These are phyloP conservation scores for Talaromyces sp. DNA, from an alignment of 2,329 filamentous ascomycete species.

Conservation along the genomic window DNA sequence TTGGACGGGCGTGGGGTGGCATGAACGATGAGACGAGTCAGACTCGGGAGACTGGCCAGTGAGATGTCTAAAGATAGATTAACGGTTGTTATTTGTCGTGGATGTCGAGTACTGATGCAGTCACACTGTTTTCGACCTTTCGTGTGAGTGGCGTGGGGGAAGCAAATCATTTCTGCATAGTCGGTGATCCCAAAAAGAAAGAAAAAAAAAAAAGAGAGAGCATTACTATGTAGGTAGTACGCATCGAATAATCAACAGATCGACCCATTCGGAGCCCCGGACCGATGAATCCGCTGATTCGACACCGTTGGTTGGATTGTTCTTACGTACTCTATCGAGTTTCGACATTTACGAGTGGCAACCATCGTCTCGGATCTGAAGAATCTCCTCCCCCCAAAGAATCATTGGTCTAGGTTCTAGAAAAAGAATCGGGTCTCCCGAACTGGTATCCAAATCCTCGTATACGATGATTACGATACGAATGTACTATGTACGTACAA, in stretches of 20 bases:
- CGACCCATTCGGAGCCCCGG: slow-evolving; percentile 1
- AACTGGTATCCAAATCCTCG: neutral
- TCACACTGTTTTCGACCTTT: neutral
- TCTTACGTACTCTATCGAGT: neutral
- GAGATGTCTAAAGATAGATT: neutral
- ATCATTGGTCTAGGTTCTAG: neutral
- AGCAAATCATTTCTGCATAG: too few species aligned
- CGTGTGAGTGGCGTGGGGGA: too few species aligned
- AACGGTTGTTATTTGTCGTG: neutral
- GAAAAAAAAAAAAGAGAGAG: too few species aligned
- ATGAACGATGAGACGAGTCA: neutral
- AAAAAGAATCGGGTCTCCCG: neutral
- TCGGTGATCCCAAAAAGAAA: neutral
- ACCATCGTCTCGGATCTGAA: neutral
- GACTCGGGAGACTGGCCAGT: neutral
- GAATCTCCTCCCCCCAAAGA: neutral
- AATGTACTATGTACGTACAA: neutral
- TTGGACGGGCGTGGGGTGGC: neutral
- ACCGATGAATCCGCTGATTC: neutral
- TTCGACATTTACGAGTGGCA: neutral
- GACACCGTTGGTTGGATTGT: neutral
- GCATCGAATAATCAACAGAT: neutral
- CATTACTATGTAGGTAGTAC: too few species aligned
- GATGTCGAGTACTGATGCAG: neutral
- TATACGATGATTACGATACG: neutral